A percentile compares a stretch with the other conserved stretches of the same genome.
These are phyloP conservation scores for Pholiota molesta DNA, from an alignment of 768 basidiomycete genomes.

Conservation along the genomic window DNA sequence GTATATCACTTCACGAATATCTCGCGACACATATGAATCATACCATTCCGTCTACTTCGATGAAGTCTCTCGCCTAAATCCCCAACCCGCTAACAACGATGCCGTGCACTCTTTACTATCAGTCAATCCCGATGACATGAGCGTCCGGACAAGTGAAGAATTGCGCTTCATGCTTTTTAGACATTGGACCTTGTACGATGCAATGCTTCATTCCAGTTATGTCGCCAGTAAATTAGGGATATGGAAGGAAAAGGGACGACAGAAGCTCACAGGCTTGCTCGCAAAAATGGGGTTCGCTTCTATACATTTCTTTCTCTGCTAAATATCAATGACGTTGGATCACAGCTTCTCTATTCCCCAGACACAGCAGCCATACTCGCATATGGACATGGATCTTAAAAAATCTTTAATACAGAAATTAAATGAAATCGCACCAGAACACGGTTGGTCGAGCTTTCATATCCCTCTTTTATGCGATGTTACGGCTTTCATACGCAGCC, in stretches of 20 bases:
- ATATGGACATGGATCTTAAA: slow-evolving; percentile 98
- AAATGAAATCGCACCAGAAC: slow-evolving; percentile 89
- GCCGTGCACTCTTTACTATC: slow-evolving; percentile 42
- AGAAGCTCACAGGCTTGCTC: slow-evolving; percentile 84
- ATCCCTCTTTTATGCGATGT: slow-evolving; percentile 91
- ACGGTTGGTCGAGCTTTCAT: slow-evolving; percentile 93
- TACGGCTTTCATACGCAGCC: slow-evolving; percentile 90
- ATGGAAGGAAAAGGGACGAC: slow-evolving; percentile 94
- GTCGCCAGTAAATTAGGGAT: slow-evolving; percentile 94
- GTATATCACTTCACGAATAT: slow-evolving; percentile 86
- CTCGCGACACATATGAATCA: slow-evolving; percentile 81
- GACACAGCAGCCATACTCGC: slow-evolving; percentile 90
- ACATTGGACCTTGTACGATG: slow-evolving; percentile 98
- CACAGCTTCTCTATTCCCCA: slow-evolving; percentile 89
- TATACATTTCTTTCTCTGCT: neutral
- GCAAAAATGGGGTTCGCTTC: slow-evolving; percentile 94
- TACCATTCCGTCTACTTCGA: slow-evolving; percentile 83
- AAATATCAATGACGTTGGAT: neutral
- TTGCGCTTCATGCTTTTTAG: slow-evolving; percentile 93
- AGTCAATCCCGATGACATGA: slow-evolving; percentile 79
- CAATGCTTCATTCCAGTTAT: slow-evolving; percentile 97
- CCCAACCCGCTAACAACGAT: slow-evolving; percentile 47
- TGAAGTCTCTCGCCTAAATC: slow-evolving; percentile 92
- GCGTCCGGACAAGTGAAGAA: slow-evolving; percentile 85
- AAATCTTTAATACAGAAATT: slow-evolving; percentile 77